These are phyloP conservation scores for Nannochloropsis gaditana DNA, from an alignment of 108 stramenopile genomes.

Conservation along the genomic window DNA sequence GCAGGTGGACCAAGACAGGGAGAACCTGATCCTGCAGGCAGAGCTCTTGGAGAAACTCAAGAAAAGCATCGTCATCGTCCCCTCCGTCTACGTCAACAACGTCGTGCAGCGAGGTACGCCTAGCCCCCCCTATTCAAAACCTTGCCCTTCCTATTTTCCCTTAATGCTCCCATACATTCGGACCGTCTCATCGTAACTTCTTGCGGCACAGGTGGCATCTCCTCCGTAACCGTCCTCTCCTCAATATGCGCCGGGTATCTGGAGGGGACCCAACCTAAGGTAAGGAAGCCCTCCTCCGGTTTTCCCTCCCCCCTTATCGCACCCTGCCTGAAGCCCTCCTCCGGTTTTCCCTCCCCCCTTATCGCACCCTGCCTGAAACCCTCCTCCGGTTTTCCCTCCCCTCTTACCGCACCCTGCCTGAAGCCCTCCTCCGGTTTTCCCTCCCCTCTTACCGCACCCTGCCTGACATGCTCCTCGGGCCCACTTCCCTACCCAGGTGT, in stretches of 20 bases:
- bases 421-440: neutral
- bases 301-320: neutral
- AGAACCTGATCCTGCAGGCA: conserved; percentile 64
- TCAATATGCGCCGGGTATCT: conserved; percentile 82
- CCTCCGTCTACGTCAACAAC: conserved; percentile 70
- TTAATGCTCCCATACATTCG: neutral
- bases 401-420: neutral
- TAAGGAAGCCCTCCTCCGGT: conserved; percentile 48
- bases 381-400: neutral
- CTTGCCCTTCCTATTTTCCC: neutral
- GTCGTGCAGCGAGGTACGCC: conserved; percentile 70
- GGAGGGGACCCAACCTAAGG: conserved; percentile 64
- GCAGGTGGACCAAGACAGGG: conserved; percentile 45
- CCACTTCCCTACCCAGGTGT: conserved; percentile 3
- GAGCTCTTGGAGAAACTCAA: conserved; percentile 58
- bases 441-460: neutral
- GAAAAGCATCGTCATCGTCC: conserved; percentile 48
- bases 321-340: neutral
- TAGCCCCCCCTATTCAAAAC: neutral
- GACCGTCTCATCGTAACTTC: neutral
- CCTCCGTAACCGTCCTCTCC: conserved; percentile 64
- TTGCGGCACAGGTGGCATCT: conserved; percentile 47
- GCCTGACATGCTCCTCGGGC: neutral
- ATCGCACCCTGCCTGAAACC: neutral
- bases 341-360: neutral